Conservation (phyloP, 1,284 basidiomycete species). For the Lignosus rhinocerotis region DNA sequence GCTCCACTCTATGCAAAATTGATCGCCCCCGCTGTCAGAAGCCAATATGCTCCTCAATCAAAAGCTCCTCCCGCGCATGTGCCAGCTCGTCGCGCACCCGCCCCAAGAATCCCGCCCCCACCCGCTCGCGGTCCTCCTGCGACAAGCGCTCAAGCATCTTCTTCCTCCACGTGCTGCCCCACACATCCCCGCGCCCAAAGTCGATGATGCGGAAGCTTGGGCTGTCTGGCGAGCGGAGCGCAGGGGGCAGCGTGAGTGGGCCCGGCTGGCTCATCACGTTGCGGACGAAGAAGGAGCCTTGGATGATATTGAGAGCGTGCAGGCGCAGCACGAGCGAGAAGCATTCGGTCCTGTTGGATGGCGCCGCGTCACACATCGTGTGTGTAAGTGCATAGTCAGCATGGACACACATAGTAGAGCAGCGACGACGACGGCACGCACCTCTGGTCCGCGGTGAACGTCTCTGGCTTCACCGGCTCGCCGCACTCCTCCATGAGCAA, state of each 20-base stretch:
- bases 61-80: neutral
- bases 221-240: constrained; percentile 19
- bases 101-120: no score
- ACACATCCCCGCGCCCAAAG: constrained; percentile 39
- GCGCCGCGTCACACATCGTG: neutral
- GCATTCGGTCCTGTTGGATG: constrained; percentile 38
- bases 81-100: no score
- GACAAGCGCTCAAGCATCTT: neutral
- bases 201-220: constrained; percentile 53
- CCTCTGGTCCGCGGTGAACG: constrained; percentile 38
- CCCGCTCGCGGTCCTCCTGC: neutral
- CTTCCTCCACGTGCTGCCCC: neutral
- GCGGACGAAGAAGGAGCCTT: constrained; percentile 43
- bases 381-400: no score
- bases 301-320: constrained; percentile 40
- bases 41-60: neutral
- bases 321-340: constrained; percentile 45
- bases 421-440: constrained; percentile 16
- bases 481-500: constrained; percentile 55
- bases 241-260: constrained; percentile 40
- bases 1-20: neutral
- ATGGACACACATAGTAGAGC: neutral
- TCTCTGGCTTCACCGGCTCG: constrained; percentile 30
- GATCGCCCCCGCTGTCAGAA: no score
- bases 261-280: constrained; percentile 51